Evolutionary conservation across 805 yeast species (phyloP), one percentile per base, ranked within the genome.

Genomic region (Wickerhamiella nectarea): DNA sequence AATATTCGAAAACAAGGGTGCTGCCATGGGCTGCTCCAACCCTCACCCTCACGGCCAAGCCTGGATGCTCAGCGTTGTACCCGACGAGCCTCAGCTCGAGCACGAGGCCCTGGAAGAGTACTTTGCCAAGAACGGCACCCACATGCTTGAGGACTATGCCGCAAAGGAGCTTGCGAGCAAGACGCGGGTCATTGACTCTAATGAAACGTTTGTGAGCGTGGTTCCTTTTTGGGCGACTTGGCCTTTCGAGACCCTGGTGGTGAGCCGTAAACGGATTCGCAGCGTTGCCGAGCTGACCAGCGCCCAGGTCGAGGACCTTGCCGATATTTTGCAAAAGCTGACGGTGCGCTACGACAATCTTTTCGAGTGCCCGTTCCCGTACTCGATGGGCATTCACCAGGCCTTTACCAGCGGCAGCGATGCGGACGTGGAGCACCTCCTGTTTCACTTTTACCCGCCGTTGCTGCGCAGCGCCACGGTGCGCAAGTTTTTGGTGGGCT

Each of bases 41-140:
- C 80, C 84, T 2, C 89, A 80, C 60, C 86, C 87, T 6, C 89
- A 80, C 50, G 84, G 87, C 21, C 89, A 80, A 62, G 83, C 80
- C 11, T 80, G 89, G 89, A 74, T 80, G 59, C 65, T 78, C 44
- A 77, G 71, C 49, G 59, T 67, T 5, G 63, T 78, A 11, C 87
- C 89, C 6, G 73, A 73, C 29, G 86, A 79, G 61, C 81, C 80
- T 8, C 67, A 65, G 17, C 65, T 68, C 43, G 86, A 80, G 58
- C 63, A 76, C 39, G 59, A 54, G 3, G 67, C 74, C 39, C 66
- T 80, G 67, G 57, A 56, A 1, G 63, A 67, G 35, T 80, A 80
- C 56, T 50, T 55, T 18, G 51, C 56, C 9, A 56, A 63, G 46
- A 61, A 69, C 52, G 62, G 66, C 15, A 48, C 68, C 1, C 77